phyloP scores from a whole-genome alignment of 352 stramenopile species.

The Phytophthora citrophthora region DNA sequence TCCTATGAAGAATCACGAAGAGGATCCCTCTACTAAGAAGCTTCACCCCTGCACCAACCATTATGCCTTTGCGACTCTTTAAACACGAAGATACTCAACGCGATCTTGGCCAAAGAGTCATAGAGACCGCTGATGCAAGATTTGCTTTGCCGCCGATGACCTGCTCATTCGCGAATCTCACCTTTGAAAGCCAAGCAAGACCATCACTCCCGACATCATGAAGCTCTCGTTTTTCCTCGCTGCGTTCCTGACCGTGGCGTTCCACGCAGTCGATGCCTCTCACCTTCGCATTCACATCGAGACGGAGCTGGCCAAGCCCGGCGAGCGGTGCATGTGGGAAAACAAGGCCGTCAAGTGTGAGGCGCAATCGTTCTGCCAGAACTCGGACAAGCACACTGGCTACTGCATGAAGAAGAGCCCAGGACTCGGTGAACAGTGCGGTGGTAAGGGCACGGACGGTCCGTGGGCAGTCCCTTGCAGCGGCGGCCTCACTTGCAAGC shows the following conservation, averaged over 20 bases:
- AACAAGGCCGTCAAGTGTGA: slow-evolving; percentile 13
- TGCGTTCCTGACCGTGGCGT: not conserved
- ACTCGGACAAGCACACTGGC: slow-evolving; percentile 15
- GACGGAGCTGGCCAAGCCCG: not conserved
- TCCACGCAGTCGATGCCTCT: not conserved
- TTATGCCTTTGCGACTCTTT: not conserved
- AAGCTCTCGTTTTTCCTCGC: slow-evolving; percentile 1
- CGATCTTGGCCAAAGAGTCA: slow-evolving; percentile 1
- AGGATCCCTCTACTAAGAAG: too few relatives aligned
- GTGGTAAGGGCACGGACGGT: slow-evolving; percentile 8
- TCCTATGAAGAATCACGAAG: too few relatives aligned
- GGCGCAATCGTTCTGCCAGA: slow-evolving; percentile 7
- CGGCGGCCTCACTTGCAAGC: not conserved
- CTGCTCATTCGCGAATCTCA: not conserved
- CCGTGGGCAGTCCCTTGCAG: slow-evolving; percentile 22
- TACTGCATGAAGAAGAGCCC: slow-evolving; percentile 24
- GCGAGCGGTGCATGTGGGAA: slow-evolving; percentile 1
- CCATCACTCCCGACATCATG: not conserved
- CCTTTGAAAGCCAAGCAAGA: not conserved
- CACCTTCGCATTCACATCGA: not conserved
- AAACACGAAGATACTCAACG: not conserved
- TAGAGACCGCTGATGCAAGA: not conserved
- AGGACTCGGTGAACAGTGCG: slow-evolving; percentile 23
- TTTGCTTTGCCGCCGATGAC: not conserved
- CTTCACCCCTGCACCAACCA: not conserved